phyloP scores from a whole-genome alignment of 1,284 basidiomycete genomes.

The Hemileia vastatrix region DNA sequence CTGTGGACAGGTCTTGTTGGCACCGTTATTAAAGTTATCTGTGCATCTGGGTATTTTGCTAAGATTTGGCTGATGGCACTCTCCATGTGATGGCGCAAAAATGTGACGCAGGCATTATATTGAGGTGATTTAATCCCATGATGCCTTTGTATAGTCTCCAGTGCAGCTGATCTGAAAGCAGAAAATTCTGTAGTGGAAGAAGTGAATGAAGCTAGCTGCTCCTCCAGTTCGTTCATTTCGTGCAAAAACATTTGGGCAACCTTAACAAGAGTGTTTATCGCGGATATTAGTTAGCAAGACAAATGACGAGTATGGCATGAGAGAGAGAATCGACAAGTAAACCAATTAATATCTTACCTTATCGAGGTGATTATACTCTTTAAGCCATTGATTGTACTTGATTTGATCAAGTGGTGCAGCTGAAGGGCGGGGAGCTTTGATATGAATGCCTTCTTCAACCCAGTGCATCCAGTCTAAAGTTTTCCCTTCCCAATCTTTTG shows the following conservation, averaged over 20 bases:
- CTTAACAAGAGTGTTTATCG: background rate
- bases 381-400: background rate
- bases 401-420: background rate
- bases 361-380: constrained; percentile 3
- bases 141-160: background rate
- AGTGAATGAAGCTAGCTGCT: background rate
- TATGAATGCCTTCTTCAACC: background rate
- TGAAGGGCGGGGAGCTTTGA: background rate
- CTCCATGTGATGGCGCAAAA: too few species aligned
- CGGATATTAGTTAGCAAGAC: background rate
- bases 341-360: too few species aligned
- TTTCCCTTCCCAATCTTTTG: constrained; percentile 1
- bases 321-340: background rate
- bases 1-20: constrained; percentile 1
- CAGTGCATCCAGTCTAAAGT: background rate
- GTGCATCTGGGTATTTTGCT: background rate
- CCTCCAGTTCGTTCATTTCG: background rate
- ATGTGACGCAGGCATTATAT: background rate
- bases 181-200: background rate
- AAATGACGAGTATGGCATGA: background rate
- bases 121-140: constrained; percentile 4
- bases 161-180: background rate
- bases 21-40: constrained; percentile 1
- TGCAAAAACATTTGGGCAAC: background rate
- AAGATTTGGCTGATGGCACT: background rate